Evolutionary conservation across 176 grass and related monocot genomes (phyloP), one percentile per base, ranked within the genome.

Genomic region (Hordeum marinum): DNA sequence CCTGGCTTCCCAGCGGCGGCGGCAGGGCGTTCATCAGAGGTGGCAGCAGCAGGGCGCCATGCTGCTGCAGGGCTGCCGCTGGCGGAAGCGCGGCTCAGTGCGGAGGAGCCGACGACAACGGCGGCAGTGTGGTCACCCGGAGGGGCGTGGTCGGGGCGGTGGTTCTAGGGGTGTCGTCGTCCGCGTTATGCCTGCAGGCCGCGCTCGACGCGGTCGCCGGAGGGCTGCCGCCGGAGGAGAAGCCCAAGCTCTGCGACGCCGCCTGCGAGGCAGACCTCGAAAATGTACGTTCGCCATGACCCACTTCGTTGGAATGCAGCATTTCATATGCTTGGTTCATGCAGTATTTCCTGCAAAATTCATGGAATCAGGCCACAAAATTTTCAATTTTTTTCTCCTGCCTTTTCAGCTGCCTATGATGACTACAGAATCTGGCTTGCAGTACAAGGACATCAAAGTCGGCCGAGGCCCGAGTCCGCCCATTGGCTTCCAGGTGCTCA

Each of bases 181-280:
- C 96, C 3, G 72, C 81, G 17, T 41, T 92, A 4, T 87, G 83
- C 17, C 41, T 94, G 54, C 39, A 66, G 27, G 46, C 73, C 4
- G 21, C 67, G 9, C 39, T 82, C 45, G 77, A 87, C 29, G 88
- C 86, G 10, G 27, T 86, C 79, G 96, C 91, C 67, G 93, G 46
- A 11, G 96, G 93, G n/a, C 85, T 98, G 91, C 96, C 93, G 8
- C 93, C 90, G n/a, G 96, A 95, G 86, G 89, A 98, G 82, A 98
- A 98, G 74, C 93, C 93, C 64, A 98, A 87, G 73, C 72, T 98
- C 67, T 95, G 96, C 70, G 91, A 94, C 26, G 88, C 71, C 41
- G 42, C 81, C 68, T 95, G 96, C 54, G 93, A 94, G 83, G 86
- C 83, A 75, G 91, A 95, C 65, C 91, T 98, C 87, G 88, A 92